A percentile compares a stretch with the other conserved stretches of the same genome.
These are phyloP conservation scores for Ambrosia trifida DNA, from an alignment of 129 eudicot genomes.

Conservation along the genomic window DNA sequence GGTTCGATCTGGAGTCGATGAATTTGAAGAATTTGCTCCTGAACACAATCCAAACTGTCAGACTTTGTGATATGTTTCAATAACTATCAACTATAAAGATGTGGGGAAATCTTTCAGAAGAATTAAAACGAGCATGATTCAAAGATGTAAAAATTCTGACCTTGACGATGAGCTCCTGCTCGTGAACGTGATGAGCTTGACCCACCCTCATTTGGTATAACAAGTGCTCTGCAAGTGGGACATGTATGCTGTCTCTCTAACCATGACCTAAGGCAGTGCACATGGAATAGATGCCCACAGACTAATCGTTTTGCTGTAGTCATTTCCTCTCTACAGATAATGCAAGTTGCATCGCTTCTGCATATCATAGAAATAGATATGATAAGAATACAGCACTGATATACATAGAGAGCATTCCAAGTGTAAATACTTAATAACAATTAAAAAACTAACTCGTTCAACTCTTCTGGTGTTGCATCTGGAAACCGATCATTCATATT, in stretches of 20 bases:
- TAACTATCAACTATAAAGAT: neutral
- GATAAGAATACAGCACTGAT: neutral
- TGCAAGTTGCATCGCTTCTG: constrained; percentile 98
- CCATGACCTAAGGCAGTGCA: constrained; percentile 98
- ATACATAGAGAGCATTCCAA: neutral
- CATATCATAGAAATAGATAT: constrained; percentile 26
- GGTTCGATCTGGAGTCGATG: constrained; percentile 56
- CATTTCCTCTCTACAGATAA: constrained; percentile 99
- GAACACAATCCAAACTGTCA: constrained; percentile 22
- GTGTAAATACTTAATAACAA: neutral
- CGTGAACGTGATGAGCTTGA: constrained; percentile 49
- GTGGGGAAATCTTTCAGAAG: neutral
- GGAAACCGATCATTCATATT: constrained; percentile 99
- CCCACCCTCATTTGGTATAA: constrained; percentile 83
- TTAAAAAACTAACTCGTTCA: constrained; percentile 52
- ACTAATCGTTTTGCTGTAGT: constrained; percentile 81
- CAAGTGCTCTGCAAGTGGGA: constrained; percentile 98
- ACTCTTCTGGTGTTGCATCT: constrained; percentile 95
- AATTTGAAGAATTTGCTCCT: constrained; percentile 53
- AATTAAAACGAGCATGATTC: neutral
- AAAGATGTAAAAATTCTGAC: constrained; percentile 37
- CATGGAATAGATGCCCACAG: constrained; percentile 96
- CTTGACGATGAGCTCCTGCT: constrained; percentile 62
- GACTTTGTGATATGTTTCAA: constrained; percentile 1
- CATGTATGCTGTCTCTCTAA: constrained; percentile 94